Base-by-base conservation (phyloP, 768 basidiomycete species). In the Mycena leptocephala region DNA sequence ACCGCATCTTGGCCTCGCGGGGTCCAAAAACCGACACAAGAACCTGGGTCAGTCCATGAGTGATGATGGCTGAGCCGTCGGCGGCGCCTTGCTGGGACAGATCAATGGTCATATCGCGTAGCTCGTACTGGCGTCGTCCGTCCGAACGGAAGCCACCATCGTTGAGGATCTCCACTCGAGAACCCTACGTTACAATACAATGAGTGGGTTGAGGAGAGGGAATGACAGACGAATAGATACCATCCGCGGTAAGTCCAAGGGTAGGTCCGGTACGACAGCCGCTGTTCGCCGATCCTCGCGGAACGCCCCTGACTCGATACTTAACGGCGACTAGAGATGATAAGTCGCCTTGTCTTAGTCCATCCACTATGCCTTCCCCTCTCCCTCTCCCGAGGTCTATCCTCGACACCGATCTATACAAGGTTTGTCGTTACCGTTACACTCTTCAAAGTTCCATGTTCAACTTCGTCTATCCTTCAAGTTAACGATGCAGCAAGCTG, bases 401-500 rank as follows among this genome's bases (percentile, higher is more conserved):
- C 65, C 89, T 99, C 56, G 98, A 99, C 84, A 97, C 97, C 0
- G 98, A 99, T 84, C 86, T 98, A 35, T 99, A 99, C 92, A 99
- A 98, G 91, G 96, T 94, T 66, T 56, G 74, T 56, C 51, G n/a
- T 68, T 33, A 20, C 13, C 14, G 24, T 26, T 18, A 10, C 37
- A 35, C 24, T 32, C n/a, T 28, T n/a, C n/a, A n/a, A n/a, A n/a
- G 32, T 20, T 33, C 30, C 4, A 8, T 20, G 30, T 66, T 53
- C 24, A 18, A 35, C 70, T 75, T 37, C 74, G 41, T 28, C 20
- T 59, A 58, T 76, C 53, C 74, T n/a, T 35, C 18, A 72, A 98
- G 96, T 88, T 98, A 59, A 95, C 97, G 0, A 99, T 98, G 98
- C 98, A 99, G 86, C 95, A 97, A 85, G 97, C 96, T 0, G 93